Percentiles rank a stretch among this genome's conserved stretches.
Conservation (phyloP, 371 early-diverging fungal genomes). For the Lichtheimia ornata region DNA sequence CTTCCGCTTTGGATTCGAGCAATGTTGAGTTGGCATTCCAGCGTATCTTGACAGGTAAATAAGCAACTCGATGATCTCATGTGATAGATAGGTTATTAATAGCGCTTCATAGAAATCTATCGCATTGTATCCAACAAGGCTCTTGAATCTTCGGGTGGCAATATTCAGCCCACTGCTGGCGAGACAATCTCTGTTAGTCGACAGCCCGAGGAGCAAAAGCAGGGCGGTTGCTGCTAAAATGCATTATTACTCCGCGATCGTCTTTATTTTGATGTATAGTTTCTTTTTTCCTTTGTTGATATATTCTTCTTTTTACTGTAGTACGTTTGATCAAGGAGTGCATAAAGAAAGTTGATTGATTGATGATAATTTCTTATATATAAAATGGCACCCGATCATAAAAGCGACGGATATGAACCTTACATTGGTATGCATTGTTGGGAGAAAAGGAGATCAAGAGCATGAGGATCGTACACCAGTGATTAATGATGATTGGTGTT, state of each 20-base stretch:
- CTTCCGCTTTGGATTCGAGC: constrained; percentile 91
- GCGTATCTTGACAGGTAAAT: constrained; percentile 84
- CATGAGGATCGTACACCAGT: no score
- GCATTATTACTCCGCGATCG: no score
- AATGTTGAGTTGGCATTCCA: constrained; percentile 95
- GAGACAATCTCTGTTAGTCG: constrained; percentile 77
- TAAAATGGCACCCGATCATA: neutral
- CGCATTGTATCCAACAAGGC: constrained; percentile 92
- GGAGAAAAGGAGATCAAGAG: no score
- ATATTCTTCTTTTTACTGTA: no score
- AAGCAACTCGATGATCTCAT: neutral
- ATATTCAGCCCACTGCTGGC: constrained; percentile 72
- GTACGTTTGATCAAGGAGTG: no score
- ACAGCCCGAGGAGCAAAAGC: constrained; percentile 62
- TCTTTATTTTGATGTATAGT: no score
- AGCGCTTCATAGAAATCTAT: constrained; percentile 72
- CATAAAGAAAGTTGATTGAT: no score
- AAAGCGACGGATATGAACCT: neutral
- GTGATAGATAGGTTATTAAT: no score
- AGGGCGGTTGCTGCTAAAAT: constrained; percentile 77
- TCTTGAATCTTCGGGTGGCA: constrained; percentile 72
- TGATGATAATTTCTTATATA: no score
- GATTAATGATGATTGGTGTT: constrained; percentile 1
- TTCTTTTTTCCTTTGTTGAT: no score
- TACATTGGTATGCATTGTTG: neutral